Evolutionary conservation across 306 rosid genomes (phyloP).

Genomic region (Ormosia semicastrata): DNA sequence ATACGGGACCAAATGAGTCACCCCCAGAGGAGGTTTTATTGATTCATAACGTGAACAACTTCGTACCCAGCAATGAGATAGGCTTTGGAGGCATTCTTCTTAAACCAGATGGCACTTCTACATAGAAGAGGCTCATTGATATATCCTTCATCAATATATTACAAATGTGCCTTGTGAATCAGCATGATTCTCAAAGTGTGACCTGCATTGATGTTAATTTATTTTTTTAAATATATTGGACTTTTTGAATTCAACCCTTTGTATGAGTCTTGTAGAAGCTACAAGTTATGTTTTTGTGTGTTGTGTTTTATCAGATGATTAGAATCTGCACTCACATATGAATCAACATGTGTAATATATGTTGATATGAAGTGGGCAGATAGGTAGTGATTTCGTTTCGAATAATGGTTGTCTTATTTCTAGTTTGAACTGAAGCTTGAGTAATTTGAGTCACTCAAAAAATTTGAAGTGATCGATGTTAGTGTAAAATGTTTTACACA

Average conservation of each 20-base stretch:
- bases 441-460: neutral
- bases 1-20: neutral
- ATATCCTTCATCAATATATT: neutral
- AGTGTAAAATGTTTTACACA: no score
- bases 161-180: neutral
- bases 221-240: no score
- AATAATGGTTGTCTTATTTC: neutral
- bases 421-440: neutral
- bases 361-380: neutral
- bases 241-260: no score
- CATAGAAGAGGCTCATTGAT: neutral
- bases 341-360: neutral
- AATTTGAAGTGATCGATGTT: neutral
- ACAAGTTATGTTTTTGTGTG: neutral
- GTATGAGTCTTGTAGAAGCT: neutral
- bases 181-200: neutral
- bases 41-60: neutral
- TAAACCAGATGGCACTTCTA: neutral
- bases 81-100: slow-evolving; percentile 23
- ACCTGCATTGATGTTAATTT: no score
- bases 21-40: neutral
- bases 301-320: neutral
- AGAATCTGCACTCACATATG: neutral
- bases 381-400: neutral
- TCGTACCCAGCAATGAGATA: slow-evolving; percentile 27